Percentiles rank a stretch among this genome's conserved stretches.
Evolutionary conservation across 305 asterid species (phyloP).

Genomic region (Rubia tinctorum): DNA sequence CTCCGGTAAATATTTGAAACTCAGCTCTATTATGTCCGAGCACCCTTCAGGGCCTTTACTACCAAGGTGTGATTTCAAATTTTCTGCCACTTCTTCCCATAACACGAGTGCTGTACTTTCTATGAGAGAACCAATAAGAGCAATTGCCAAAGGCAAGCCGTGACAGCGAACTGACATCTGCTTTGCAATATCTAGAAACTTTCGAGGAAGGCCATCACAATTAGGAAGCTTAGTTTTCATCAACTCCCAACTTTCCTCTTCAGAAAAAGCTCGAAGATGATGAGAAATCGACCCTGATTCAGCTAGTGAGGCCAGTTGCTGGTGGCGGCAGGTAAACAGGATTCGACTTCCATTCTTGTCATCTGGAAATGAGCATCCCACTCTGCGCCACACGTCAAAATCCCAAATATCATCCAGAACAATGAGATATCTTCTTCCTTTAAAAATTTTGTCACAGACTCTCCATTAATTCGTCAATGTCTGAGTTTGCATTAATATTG

Average conservation of each 20-base stretch:
- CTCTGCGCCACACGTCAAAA: neutral
- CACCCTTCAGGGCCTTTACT: neutral
- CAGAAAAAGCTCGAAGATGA: neutral
- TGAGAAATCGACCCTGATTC: neutral
- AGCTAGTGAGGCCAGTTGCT: neutral
- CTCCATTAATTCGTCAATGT: neutral
- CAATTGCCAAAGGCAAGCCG: conserved; percentile 16
- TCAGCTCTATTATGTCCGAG: conserved; percentile 1
- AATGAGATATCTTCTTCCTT: conserved; percentile 9
- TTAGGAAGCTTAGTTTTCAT: neutral
- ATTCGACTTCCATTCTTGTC: conserved; percentile 15
- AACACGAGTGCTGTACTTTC: neutral
- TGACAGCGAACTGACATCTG: conserved; percentile 7
- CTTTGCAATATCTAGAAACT: neutral
- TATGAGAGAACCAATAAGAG: conserved; percentile 5
- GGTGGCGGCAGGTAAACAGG: conserved; percentile 8
- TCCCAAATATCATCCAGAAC: conserved; percentile 19
- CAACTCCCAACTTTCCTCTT: conserved; percentile 10
- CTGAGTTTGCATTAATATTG: neutral
- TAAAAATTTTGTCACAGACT: conserved; percentile 1
- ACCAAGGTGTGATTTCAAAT: neutral
- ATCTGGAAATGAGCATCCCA: conserved; percentile 13
- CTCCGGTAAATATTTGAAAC: conserved; percentile 14
- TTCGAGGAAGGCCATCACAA: neutral
- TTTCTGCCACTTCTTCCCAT: conserved; percentile 14